Percentiles rank a stretch among this genome's conserved stretches.
Conservation (phyloP, 2,329 filamentous ascomycete species). For the Penicillium expansum region DNA sequence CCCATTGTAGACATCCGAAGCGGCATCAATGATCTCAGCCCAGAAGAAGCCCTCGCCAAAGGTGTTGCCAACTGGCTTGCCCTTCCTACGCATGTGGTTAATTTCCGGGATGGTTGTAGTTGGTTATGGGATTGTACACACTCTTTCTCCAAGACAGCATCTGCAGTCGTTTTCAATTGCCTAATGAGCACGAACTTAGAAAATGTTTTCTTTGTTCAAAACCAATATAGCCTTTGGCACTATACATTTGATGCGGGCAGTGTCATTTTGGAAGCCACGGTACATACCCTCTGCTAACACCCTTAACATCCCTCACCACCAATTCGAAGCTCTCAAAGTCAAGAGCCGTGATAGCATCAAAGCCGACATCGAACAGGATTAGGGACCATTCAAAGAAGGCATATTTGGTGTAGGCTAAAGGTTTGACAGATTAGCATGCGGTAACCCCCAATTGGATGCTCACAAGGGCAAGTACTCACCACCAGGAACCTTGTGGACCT, state of each 20-base stretch:
- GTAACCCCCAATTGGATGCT: background rate
- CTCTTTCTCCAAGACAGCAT: slow-evolving; percentile 66
- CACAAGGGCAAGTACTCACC: slow-evolving; percentile 56
- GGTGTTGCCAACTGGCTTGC: slow-evolving; percentile 67
- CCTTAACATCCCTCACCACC: slow-evolving; percentile 82
- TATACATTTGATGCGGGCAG: slow-evolving; percentile 49
- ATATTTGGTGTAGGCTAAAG: slow-evolving; percentile 87
- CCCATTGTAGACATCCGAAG: slow-evolving; percentile 87
- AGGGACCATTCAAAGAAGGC: slow-evolving; percentile 97
- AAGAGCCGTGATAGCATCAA: slow-evolving; percentile 89
- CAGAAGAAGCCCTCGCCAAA: slow-evolving; percentile 71
- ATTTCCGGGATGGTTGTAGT: slow-evolving; percentile 12
- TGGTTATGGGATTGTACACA: slow-evolving; percentile 50
- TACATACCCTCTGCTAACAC: slow-evolving; percentile 96
- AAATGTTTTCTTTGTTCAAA: slow-evolving; percentile 30
- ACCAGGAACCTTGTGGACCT: slow-evolving; percentile 88
- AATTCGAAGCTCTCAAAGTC: slow-evolving; percentile 91
- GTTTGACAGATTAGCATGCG: background rate
- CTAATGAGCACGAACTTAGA: slow-evolving; percentile 43
- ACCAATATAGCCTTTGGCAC: slow-evolving; percentile 43
- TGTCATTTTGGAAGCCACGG: slow-evolving; percentile 87
- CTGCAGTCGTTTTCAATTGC: slow-evolving; percentile 49
- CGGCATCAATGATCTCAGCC: slow-evolving; percentile 72
- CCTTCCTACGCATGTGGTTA: slow-evolving; percentile 59
- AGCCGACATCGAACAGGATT: slow-evolving; percentile 91